Conservation (phyloP, 371 early-diverging fungal species). For the Dichotomocladium elegans region DNA sequence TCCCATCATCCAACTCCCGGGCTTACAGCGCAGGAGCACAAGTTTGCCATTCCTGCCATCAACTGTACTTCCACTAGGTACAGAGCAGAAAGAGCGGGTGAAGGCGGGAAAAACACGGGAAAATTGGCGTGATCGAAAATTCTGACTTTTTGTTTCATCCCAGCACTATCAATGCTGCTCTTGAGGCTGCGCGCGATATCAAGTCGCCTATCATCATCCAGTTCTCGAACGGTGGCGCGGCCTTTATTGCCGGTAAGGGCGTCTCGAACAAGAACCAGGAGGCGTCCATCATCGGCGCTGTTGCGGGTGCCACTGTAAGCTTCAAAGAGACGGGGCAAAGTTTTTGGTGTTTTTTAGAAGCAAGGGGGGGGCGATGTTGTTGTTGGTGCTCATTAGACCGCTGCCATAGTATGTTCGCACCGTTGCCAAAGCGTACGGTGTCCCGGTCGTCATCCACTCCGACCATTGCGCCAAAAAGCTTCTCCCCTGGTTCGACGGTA, state of each 20-base stretch:
- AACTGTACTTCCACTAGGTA: constrained; percentile 88
- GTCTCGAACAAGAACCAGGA: constrained; percentile 83
- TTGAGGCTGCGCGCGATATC: constrained; percentile 89
- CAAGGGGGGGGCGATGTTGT: too few relatives aligned
- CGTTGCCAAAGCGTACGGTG: constrained; percentile 87
- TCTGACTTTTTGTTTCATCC: background rate
- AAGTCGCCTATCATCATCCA: constrained; percentile 91
- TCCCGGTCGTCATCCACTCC: constrained; percentile 87
- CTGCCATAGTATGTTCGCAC: constrained; percentile 66
- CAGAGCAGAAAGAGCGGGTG: background rate
- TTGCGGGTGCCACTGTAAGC: constrained; percentile 79
- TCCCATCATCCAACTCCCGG: too few relatives aligned
- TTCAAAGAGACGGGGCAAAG: too few relatives aligned
- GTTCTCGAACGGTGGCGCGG: constrained; percentile 90
- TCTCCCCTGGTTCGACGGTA: constrained; percentile 90
- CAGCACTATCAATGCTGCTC: constrained; percentile 84
- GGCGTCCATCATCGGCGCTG: constrained; percentile 84
- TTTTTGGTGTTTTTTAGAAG: too few relatives aligned
- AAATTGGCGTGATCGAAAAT: background rate
- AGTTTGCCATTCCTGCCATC: constrained; percentile 90
- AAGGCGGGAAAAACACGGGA: background rate
- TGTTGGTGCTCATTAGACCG: too few relatives aligned
- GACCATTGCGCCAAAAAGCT: constrained; percentile 96
- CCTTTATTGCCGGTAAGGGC: constrained; percentile 90
- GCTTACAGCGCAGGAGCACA: constrained; percentile 68